Evolutionary conservation across 768 basidiomycete species (phyloP).

Genomic region (Solioccasus polychromus): DNA sequence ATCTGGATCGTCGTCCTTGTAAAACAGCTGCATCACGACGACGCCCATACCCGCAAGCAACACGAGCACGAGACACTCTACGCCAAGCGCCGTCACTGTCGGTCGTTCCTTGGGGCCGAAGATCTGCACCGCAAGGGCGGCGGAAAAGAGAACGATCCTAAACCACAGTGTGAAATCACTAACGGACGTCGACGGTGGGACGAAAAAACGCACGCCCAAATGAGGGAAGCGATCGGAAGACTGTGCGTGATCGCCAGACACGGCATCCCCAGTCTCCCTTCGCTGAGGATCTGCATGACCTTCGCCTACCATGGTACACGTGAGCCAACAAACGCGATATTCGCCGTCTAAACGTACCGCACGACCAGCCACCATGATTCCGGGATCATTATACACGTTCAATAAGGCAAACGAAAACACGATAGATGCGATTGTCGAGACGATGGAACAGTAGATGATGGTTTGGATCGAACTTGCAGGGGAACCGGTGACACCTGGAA

Average conservation of each 20-base stretch:
- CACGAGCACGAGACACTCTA: slow-evolving; percentile 10
- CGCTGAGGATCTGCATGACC: slow-evolving; percentile 3
- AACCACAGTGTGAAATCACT: neutral
- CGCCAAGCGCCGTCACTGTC: neutral
- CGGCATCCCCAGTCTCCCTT: slow-evolving; percentile 2
- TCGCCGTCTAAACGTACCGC: slow-evolving; percentile 6
- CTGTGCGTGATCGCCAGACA: slow-evolving; percentile 15
- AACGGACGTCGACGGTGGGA: neutral
- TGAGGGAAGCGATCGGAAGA: slow-evolving; percentile 10
- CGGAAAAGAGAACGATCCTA: slow-evolving; percentile 10
- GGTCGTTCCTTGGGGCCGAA: slow-evolving; percentile 3
- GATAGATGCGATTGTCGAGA: slow-evolving; percentile 10
- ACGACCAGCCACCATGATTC: neutral
- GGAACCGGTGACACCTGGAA: neutral
- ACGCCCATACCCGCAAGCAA: neutral
- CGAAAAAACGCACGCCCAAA: slow-evolving; percentile 18
- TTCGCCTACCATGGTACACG: neutral
- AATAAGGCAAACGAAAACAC: slow-evolving; percentile 9
- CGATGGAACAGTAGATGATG: slow-evolving; percentile 13
- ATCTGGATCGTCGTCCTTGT: neutral
- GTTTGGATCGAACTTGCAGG: neutral
- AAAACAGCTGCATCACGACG: slow-evolving; percentile 4
- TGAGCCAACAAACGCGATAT: neutral
- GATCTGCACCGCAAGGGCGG: slow-evolving; percentile 7
- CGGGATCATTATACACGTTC: slow-evolving; percentile 12